Evolutionary conservation across 371 early-diverging fungal genomes (phyloP), one percentile per base, ranked within the genome.

Genomic region (Lichtheimia ornata): DNA sequence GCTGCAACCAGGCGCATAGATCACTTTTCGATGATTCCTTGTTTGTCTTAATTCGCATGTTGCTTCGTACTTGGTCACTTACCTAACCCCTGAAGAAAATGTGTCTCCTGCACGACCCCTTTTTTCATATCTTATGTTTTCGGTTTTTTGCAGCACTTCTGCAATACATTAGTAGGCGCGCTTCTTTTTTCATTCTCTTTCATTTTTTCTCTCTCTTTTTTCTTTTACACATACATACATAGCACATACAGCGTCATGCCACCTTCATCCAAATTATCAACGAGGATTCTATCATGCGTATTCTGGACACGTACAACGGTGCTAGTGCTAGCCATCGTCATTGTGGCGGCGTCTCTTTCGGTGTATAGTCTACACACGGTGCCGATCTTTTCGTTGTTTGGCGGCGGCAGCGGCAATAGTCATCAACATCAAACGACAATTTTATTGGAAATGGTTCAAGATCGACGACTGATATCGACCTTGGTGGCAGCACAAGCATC

Each of bases 401-500:
- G 47, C 47, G 22, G 47, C 17, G 11, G 17, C 47, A 11, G n/a
- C 28, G 18, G 6, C 25, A 50, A 20, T 43, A 41, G 25, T 25
- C 22, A 24, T 24, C 50, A 22, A n/a, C 14, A 35, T 41, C 56
- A 50, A 11, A 17, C 49, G 5, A 25, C 53, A 3, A 15, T 66
- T 15, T 27, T 66, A 25, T 25, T 59, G 40, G 76, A 76, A 43
- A 66, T 74, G 18, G 66, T 77, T 2, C 66, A 72, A 51, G 80
- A 80, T 41, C 60, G 77, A 45, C 64, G 73, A n/a, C 54, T 80
- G 20, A 80, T 80, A 18, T 70, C 80, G 0, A 80, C 77, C 0
- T 51, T 80, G 17, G 77, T 80, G 9, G 74, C 80, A 11, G 69
- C 75, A 14, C 80, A 76, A 28, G 77, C 76, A 3, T 76, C 80